phyloP scores from a whole-genome alignment of 2,329 filamentous ascomycete genomes.

The Fusarium duplospermum region DNA sequence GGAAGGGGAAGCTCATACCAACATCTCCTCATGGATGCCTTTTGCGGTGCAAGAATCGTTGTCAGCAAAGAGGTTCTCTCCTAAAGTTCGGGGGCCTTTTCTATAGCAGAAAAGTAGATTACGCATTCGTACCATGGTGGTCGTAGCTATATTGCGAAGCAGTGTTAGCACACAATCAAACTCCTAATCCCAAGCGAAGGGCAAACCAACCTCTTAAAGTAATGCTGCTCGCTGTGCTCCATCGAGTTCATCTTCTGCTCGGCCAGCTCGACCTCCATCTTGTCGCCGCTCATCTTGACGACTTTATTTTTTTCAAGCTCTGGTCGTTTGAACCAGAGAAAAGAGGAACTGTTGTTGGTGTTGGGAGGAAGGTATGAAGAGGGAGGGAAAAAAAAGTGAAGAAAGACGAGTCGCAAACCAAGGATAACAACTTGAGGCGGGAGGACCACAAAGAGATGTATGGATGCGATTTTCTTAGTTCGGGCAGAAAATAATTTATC shows the following conservation, averaged over 20 bases:
- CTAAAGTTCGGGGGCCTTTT: background rate
- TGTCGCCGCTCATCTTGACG: conserved; percentile 59
- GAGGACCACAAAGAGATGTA: conserved; percentile 24
- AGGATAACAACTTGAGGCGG: conserved; percentile 24
- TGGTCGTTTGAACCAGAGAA: conserved; percentile 4
- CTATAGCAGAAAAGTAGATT: conserved; percentile 44
- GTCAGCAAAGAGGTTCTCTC: conserved; percentile 24
- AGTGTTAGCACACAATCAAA: conserved; percentile 50
- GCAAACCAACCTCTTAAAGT: conserved; percentile 88
- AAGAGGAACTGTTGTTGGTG: background rate
- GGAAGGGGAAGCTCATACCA: conserved; percentile 71
- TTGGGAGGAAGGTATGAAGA: background rate
- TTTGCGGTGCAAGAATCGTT: conserved; percentile 49
- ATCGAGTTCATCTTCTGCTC: conserved; percentile 76
- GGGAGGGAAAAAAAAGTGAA: conserved; percentile 12
- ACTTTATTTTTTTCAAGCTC: conserved; percentile 14
- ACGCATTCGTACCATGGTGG: conserved; percentile 80
- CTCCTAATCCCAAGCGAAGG: background rate
- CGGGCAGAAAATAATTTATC: conserved; percentile 48
- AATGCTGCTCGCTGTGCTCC: conserved; percentile 97
- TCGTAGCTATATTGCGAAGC: conserved; percentile 77
- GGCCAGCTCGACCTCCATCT: conserved; percentile 70
- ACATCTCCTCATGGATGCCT: conserved; percentile 98
- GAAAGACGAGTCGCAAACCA: conserved; percentile 33
- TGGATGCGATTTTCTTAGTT: conserved; percentile 44